phyloP scores from a whole-genome alignment of 140 eudicot species.

The Erigeron philadelphicus region DNA sequence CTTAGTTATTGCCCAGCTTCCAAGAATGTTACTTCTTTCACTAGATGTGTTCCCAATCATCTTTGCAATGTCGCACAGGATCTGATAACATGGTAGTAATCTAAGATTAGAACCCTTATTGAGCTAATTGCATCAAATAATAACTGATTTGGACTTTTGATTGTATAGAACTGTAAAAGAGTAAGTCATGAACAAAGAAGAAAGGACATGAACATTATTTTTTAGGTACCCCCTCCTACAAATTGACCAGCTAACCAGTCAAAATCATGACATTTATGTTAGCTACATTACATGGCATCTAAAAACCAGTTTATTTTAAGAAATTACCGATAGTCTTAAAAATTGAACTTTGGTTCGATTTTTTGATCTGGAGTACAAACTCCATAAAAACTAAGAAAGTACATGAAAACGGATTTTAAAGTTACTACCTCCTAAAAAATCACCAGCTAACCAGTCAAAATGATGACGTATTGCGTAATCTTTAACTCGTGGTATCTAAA shows the following conservation, averaged over 20 bases:
- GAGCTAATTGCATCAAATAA: not conserved
- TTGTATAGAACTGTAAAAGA: not conserved
- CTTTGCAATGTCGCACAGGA: constrained; percentile 60
- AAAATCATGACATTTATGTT: too few relatives aligned
- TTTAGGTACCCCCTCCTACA: not conserved
- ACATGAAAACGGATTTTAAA: not conserved
- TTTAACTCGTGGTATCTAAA: not conserved
- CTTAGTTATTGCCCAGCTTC: constrained; percentile 40
- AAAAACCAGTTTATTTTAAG: not conserved
- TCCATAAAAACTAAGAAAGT: not conserved
- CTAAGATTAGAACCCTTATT: constrained; percentile 6
- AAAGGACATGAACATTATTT: not conserved
- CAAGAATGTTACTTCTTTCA: constrained; percentile 34
- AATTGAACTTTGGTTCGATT: not conserved
- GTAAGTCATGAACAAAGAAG: not conserved
- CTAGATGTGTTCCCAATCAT: constrained; percentile 32
- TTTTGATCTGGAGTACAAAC: not conserved
- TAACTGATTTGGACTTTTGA: not conserved
- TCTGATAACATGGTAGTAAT: constrained; percentile 34
- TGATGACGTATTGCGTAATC: too few relatives aligned
- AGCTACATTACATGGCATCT: not conserved
- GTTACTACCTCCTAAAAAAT: not conserved
- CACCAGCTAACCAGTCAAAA: too few relatives aligned
- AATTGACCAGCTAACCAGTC: too few relatives aligned
- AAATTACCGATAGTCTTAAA: not conserved